phyloP scores from a whole-genome alignment of 2,329 filamentous ascomycete genomes.

The Trichoderma atroviride region DNA sequence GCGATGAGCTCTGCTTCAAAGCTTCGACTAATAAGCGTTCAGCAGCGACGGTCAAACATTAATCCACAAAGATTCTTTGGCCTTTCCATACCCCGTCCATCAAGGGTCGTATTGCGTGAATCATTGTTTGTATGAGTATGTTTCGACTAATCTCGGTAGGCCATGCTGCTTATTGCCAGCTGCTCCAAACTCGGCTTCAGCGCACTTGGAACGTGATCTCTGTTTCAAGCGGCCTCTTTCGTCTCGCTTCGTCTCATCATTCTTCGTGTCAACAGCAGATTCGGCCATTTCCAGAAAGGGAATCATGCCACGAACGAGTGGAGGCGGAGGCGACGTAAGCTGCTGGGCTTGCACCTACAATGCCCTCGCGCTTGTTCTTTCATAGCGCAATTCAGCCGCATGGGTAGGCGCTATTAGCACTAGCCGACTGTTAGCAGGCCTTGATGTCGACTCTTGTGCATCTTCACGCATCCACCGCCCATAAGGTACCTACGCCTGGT shows the following conservation, averaged over 20 bases:
- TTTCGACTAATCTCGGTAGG: background rate
- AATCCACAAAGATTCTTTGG: background rate
- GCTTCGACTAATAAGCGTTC: background rate
- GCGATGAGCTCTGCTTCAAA: background rate
- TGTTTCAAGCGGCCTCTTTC: background rate
- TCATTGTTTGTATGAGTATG: background rate
- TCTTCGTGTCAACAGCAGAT: background rate
- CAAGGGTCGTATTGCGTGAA: background rate
- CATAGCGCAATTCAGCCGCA: conserved; percentile 19
- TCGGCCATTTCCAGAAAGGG: conserved; percentile 17
- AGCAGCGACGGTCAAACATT: background rate
- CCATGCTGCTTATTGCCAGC: background rate
- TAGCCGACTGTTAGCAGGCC: background rate
- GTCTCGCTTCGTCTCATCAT: background rate
- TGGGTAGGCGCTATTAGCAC: background rate
- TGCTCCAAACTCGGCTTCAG: background rate
- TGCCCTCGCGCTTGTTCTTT: background rate
- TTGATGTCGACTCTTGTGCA: conserved; percentile 6
- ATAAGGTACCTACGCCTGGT: conserved; percentile 12
- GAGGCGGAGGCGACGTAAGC: conserved; percentile 20
- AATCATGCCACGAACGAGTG: conserved; percentile 21
- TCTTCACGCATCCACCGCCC: background rate
- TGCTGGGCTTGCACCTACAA: background rate
- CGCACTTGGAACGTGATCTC: background rate
- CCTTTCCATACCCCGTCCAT: background rate